Evolutionary conservation across 148 eudicot species (phyloP), one percentile per base, ranked within the genome.

Genomic region (Talinum fruticosum): DNA sequence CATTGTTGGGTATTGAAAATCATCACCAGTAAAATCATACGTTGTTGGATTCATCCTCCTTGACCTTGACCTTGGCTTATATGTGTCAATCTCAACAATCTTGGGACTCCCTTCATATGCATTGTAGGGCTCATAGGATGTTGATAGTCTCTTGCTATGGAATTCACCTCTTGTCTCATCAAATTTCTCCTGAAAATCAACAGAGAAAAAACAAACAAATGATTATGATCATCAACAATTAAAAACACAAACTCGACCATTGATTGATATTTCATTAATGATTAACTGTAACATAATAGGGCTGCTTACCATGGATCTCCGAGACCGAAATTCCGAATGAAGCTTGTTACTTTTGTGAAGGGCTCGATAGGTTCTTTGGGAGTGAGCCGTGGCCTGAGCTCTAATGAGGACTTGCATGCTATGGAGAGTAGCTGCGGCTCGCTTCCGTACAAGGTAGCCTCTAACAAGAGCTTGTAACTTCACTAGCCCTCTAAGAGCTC

Each of bases 331-430:
- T 30, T 93, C 92, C 0, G 88, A 83, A 2, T 65, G 80, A 74
- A 64, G 73, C 59, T 82, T 79, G 70, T 10, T 38, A 29, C 79
- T 88, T 54, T 81, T 84, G 26, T 62, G 79, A 57, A 85, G 35
- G 6, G 82, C 68, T 28, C 88, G 88, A 1, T 86, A 89, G 45
- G 88, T 87, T 74, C 93, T 78, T 74, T 87, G 90, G 64, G 91
- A 84, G 28, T 97, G 85, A 8, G 82, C 90, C 4, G 94, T 47
- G 2, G 87, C 88, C 75, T 95, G 99, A 45, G 97, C 99, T 75
- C 99, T 77, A 33, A 92, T 72, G 6, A 95, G 89, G 49, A 97
- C 96, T 78, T 92, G 96, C 99, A 95, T 95, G 75, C 99, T 82
- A 10, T 87, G 89, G 32, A 95, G 89, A 70, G 97, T 95, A 2